phyloP scores from a whole-genome alignment of 352 stramenopile species.

The Globisporangium cylindrosporum region DNA sequence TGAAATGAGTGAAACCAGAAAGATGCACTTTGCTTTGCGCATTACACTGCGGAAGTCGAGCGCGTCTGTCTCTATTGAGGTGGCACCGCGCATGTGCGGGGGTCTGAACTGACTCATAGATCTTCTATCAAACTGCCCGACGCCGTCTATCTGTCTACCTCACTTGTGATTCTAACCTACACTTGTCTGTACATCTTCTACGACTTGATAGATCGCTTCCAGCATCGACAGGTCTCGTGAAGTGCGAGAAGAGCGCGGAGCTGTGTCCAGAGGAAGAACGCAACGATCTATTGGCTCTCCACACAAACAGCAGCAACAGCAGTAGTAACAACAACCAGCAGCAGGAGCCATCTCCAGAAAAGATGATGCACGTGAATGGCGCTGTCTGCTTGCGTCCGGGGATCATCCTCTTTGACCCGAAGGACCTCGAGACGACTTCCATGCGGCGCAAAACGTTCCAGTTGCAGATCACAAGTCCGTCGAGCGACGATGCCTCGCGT shows the following conservation, averaged over 20 bases:
- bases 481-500: conserved; percentile 1
- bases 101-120: conserved; percentile 7
- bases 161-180: conserved; percentile 1
- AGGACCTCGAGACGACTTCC: conserved; percentile 25
- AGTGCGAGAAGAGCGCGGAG: neutral
- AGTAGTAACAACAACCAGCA: conserved; percentile 1
- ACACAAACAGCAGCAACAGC: neutral
- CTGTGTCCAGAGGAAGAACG: conserved; percentile 2
- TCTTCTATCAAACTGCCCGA: neutral
- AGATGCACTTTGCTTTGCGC: conserved; percentile 1
- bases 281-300: neutral
- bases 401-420: conserved; percentile 55
- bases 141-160: neutral
- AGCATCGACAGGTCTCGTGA: neutral
- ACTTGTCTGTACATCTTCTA: neutral
- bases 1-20: conserved; percentile 1
- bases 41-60: neutral
- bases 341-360: conserved; percentile 2
- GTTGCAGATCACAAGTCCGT: conserved; percentile 18
- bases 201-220: neutral
- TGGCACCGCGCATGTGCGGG: neutral
- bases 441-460: conserved; percentile 1
- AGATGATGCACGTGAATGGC: conserved; percentile 8
- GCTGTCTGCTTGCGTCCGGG: conserved; percentile 21
- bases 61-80: conserved; percentile 9